A percentile compares a stretch with the other conserved stretches of the same genome.
Conservation (phyloP, 352 stramenopile genomes). For the Phytophthora constricta region DNA sequence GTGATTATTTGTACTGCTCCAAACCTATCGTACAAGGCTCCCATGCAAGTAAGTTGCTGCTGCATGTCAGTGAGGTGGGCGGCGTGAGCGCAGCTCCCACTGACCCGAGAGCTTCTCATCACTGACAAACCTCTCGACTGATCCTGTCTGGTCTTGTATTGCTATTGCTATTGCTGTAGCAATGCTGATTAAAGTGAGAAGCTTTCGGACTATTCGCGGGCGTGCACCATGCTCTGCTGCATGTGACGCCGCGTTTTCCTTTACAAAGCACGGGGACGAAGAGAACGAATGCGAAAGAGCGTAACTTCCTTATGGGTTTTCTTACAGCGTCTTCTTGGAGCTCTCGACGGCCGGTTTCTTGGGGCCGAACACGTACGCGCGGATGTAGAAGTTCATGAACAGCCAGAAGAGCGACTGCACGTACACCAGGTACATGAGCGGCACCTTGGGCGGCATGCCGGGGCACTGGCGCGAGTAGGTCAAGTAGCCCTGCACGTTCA, state of each 20-base stretch:
- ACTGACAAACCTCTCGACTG: too few species aligned
- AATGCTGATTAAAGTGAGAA: too few species aligned
- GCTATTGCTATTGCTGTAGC: too few species aligned
- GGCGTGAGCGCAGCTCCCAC: too few species aligned
- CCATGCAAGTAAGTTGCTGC: neutral
- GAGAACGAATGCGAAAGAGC: constrained; percentile 13
- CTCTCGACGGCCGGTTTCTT: constrained; percentile 42
- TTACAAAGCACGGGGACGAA: constrained; percentile 23
- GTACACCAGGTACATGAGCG: constrained; percentile 92
- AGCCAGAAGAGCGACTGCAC: constrained; percentile 92
- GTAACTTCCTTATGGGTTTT: constrained; percentile 14
- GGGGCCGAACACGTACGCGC: constrained; percentile 82
- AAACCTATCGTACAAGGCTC: neutral
- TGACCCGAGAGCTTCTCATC: too few species aligned
- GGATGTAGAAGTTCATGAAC: constrained; percentile 95
- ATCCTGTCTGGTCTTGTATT: too few species aligned
- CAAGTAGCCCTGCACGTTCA: constrained; percentile 70
- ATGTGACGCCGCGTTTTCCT: neutral
- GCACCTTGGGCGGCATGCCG: constrained; percentile 72
- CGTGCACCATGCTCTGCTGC: too few species aligned
- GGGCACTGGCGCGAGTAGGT: constrained; percentile 87
- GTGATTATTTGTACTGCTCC: too few species aligned
- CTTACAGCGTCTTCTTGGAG: constrained; percentile 51
- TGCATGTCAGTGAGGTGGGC: too few species aligned
- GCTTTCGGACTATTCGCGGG: neutral